Conservation (phyloP, 1,284 basidiomycete species). For the Microbotryomycetes sp. region DNA sequence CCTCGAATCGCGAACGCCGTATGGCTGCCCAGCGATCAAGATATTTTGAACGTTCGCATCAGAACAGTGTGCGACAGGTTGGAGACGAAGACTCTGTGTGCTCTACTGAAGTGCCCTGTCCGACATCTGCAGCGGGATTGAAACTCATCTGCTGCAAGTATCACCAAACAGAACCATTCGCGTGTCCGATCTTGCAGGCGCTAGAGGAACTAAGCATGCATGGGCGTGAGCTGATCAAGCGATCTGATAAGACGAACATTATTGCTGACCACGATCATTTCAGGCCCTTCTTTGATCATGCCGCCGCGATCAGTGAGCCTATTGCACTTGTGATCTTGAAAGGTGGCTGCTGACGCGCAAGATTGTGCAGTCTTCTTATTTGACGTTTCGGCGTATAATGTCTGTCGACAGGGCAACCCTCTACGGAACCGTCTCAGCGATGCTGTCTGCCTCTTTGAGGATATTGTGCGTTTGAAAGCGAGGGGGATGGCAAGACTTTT, state of each 20-base stretch:
- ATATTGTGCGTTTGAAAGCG: not conserved
- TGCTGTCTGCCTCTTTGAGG: conserved; percentile 6
- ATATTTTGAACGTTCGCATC: conserved; percentile 2
- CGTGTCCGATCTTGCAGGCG: conserved; percentile 8
- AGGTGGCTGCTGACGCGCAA: not conserved
- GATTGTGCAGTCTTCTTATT: not conserved
- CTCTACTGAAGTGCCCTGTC: not conserved
- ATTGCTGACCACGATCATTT: not conserved
- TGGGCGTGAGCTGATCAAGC: conserved; percentile 3
- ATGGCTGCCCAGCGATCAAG: conserved; percentile 7
- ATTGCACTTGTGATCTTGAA: too few relatives aligned
- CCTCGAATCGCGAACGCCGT: not conserved
- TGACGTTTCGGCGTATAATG: conserved; percentile 1
- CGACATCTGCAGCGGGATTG: conserved; percentile 1
- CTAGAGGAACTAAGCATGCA: conserved; percentile 6
- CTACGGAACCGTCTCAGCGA: conserved; percentile 4
- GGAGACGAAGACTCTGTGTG: not conserved
- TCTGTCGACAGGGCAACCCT: not conserved
- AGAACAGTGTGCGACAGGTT: conserved; percentile 5
- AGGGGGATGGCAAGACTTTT: not conserved
- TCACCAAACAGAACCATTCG: not conserved
- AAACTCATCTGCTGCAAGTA: conserved; percentile 2
- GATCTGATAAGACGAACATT: not conserved
- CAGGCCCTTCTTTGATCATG: conserved; percentile 7
- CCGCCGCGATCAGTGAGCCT: conserved; percentile 4